These are phyloP conservation scores for Globisporangium parvum DNA, from an alignment of 352 stramenopile species.

Conservation along the genomic window DNA sequence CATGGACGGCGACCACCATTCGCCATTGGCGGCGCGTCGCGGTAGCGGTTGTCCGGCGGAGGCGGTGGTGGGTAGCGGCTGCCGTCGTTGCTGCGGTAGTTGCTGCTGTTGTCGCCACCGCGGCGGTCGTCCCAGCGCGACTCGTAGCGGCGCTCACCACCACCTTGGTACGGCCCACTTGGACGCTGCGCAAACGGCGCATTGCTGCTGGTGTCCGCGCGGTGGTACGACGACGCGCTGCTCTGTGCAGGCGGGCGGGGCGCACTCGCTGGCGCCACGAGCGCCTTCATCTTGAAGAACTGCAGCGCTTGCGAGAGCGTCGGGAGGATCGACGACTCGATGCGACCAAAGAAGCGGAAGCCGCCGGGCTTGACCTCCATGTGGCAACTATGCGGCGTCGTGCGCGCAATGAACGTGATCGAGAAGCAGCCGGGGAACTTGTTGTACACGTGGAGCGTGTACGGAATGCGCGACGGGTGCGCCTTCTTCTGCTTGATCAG, in stretches of 20 bases:
- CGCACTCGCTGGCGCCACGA: conserved; percentile 42
- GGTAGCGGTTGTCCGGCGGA: conserved; percentile 4
- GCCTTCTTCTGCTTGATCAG: conserved; percentile 88
- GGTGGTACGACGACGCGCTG: conserved; percentile 32
- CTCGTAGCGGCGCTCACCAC: conserved; percentile 44
- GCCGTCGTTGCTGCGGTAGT: conserved; percentile 18
- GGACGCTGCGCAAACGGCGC: conserved; percentile 59
- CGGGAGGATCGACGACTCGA: conserved; percentile 81
- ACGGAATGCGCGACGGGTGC: conserved; percentile 76
- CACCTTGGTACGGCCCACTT: conserved; percentile 22
- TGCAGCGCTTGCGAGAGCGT: conserved; percentile 74
- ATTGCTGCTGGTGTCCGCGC: conserved; percentile 32
- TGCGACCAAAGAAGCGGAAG: conserved; percentile 83
- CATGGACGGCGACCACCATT: conserved; percentile 4
- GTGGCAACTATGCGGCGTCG: conserved; percentile 81
- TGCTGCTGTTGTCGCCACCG: conserved; percentile 17
- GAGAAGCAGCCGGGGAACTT: conserved; percentile 88
- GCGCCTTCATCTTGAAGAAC: conserved; percentile 89
- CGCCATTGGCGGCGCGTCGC: conserved; percentile 7
- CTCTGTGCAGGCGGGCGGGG: conserved; percentile 24
- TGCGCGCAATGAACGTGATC: conserved; percentile 83
- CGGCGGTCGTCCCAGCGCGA: conserved; percentile 72
- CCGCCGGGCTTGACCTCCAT: conserved; percentile 83
- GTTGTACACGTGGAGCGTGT: conserved; percentile 78
- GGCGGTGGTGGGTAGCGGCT: background rate